Base-by-base conservation (phyloP, 2,329 filamentous ascomycete species). In the Hymenoscyphus albidus region DNA sequence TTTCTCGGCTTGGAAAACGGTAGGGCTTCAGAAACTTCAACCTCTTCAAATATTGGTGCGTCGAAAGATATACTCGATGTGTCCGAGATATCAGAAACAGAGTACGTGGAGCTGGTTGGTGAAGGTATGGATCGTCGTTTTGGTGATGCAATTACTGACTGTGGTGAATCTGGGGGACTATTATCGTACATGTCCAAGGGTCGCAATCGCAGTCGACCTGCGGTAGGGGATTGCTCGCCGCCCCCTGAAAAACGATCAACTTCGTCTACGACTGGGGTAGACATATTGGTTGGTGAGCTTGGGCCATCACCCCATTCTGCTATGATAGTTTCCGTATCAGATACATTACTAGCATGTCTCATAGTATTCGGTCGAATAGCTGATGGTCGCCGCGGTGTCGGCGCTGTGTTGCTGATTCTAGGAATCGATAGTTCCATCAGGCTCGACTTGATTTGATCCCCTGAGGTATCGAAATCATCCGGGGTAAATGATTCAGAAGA, bases 161-260 rank as follows among this genome's bases (percentile, higher is more conserved):
- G 66, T 44, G 72, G 71, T 10, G 73, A 73, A 1, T 64, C 67
- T 4, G 70, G 67, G 32, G 69, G 68, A 18, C 66, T 75, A 22
- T 65, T 58, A 55, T 73, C 68, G 40, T 66, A 65, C 7, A 67
- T 67, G 10, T 61, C 65, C 16, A 54, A 31, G 27, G 62, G 63
- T 13, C 67, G 65, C 32, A 60, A 51, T 58, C 67, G 64, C 54
- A 70, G 60, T 22, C 70, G 67, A 57, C 70, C 67, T 27, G 64
- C 63, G n/a, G 67, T 67, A 22, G 72, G 71, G 9, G 70, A 73
- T 51, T 66, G 64, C 40, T 71, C 67, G 1, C 65, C 59, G 31
- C 63, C 31, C 10, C 65, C 61, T 13, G 40, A 35, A 59, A 64
- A 68, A 3, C 40, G 7, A 18, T 66, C 62, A 16, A 62, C 22